A percentile compares a stretch with the other conserved stretches of the same genome.
Evolutionary conservation across 208 protist species (phyloP).

Genomic region (Phytomonas sp.): DNA sequence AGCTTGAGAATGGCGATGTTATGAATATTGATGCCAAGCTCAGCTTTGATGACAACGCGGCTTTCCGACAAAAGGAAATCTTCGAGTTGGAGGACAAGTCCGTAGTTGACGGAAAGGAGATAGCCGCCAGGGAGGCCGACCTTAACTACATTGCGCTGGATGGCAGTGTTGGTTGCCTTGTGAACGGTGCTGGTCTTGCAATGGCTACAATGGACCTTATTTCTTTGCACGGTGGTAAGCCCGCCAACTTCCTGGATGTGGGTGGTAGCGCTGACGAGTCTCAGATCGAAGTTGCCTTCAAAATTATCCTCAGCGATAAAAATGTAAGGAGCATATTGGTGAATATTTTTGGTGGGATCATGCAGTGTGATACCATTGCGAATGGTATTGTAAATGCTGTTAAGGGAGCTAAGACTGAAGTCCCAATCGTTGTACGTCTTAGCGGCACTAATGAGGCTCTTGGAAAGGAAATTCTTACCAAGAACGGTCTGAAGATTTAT

Average conservation of each 20-base stretch:
- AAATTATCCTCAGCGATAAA: conserved; percentile 94
- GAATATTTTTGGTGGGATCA: conserved; percentile 99
- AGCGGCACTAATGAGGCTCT: conserved; percentile 94
- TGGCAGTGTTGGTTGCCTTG: conserved; percentile 97
- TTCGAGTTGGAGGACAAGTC: conserved; percentile 92
- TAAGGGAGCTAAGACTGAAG: conserved; percentile 74
- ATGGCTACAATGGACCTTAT: conserved; percentile 99
- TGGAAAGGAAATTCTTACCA: conserved; percentile 92
- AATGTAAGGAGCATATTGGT: conserved; percentile 96
- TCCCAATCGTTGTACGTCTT: conserved; percentile 94
- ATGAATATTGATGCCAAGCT: conserved; percentile 98
- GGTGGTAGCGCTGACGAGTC: conserved; percentile 91
- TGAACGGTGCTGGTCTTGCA: conserved; percentile 98
- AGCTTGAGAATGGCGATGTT: conserved; percentile 92
- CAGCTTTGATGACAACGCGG: conserved; percentile 98
- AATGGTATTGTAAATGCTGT: conserved; percentile 92
- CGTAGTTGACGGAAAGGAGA: conserved; percentile 93
- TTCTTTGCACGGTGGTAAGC: conserved; percentile 94
- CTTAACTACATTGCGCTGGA: conserved; percentile 99
- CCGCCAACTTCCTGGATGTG: conserved; percentile 99
- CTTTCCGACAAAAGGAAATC: conserved; percentile 95
- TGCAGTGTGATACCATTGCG: conserved; percentile 98
- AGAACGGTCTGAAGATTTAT: conserved; percentile 79
- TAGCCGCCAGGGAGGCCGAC: conserved; percentile 93
- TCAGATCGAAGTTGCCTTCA: conserved; percentile 95